These are phyloP conservation scores for Gliomastix tumulicola DNA, from an alignment of 2,329 filamentous ascomycete species.

Conservation along the genomic window DNA sequence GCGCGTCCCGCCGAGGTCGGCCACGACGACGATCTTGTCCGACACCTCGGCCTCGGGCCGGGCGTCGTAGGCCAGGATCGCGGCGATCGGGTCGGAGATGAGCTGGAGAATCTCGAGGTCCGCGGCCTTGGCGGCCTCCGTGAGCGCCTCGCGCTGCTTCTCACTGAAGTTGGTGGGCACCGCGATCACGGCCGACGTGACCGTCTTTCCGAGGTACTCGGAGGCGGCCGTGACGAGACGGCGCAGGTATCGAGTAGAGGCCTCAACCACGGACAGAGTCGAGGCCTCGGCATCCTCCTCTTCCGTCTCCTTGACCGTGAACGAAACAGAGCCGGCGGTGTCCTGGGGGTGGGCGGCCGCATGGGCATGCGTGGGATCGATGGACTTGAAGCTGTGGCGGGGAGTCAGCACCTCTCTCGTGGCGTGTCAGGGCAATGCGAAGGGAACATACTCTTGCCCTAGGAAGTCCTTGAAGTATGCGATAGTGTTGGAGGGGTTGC, in stretches of 20 bases:
- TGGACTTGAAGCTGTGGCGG: conserved; percentile 78
- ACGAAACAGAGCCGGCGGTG: conserved; percentile 63
- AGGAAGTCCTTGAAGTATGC: conserved; percentile 95
- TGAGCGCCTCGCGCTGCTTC: conserved; percentile 75
- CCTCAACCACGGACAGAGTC: conserved; percentile 69
- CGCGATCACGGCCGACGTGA: conserved; percentile 91
- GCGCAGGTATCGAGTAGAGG: conserved; percentile 77
- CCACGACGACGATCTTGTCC: conserved; percentile 89
- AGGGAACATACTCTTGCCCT: conserved; percentile 84
- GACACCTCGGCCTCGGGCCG: conserved; percentile 64
- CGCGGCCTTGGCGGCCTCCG: conserved; percentile 69
- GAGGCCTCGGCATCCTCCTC: conserved; percentile 56
- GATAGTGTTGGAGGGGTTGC: conserved; percentile 88
- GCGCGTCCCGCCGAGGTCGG: conserved; percentile 86
- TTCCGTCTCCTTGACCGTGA: conserved; percentile 73
- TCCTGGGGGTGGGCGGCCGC: conserved; percentile 86
- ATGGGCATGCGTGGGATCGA: conserved; percentile 93
- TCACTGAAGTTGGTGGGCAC: conserved; percentile 91
- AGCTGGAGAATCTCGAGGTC: conserved; percentile 87
- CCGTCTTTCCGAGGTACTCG: conserved; percentile 86
- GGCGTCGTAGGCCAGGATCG: conserved; percentile 86
- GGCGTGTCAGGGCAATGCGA: too few relatives aligned
- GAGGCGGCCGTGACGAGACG: conserved; percentile 77
- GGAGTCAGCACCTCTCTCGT: too few relatives aligned
- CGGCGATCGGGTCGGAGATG: conserved; percentile 84